Evolutionary conservation across 495 filamentous ascomycete species (phyloP).

Genomic region (Bombardia bombarda): DNA sequence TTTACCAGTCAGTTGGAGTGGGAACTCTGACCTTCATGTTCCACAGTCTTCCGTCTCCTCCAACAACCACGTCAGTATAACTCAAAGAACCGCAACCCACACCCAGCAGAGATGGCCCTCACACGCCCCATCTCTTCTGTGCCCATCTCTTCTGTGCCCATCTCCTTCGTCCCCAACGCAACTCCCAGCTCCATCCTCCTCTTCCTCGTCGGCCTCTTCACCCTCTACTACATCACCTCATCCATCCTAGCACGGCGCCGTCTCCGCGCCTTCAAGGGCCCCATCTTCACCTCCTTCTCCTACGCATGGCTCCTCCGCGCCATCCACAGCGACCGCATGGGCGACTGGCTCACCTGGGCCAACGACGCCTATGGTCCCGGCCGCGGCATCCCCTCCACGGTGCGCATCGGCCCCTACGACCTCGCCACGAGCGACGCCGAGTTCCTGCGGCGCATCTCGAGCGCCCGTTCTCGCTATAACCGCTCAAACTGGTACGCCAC

Average conservation of each 20-base stretch:
- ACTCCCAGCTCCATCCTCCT: no score
- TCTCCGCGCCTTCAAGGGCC: slow-evolving; percentile 19
- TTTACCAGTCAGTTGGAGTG: no score
- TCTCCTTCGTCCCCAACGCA: no score
- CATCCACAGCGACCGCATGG: background rate
- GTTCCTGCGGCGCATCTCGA: slow-evolving; percentile 24
- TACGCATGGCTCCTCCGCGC: slow-evolving; percentile 18
- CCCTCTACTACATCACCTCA: slow-evolving; percentile 7
- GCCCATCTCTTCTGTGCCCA: no score
- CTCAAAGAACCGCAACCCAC: no score
- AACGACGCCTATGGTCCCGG: no score
- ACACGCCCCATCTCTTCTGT: no score
- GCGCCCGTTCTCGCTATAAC: slow-evolving; percentile 24
- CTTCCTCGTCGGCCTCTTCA: background rate
- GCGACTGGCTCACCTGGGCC: no score
- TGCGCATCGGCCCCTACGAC: slow-evolving; percentile 47
- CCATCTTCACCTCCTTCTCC: slow-evolving; percentile 23
- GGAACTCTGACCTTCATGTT: no score
- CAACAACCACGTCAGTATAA: no score
- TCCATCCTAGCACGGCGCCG: slow-evolving; percentile 12
- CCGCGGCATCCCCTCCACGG: background rate
- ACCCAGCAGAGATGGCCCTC: no score
- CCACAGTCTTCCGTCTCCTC: no score
- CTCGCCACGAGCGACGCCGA: slow-evolving; percentile 32
- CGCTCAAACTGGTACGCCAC: slow-evolving; percentile 25